Evolutionary conservation across 2,329 filamentous ascomycete genomes (phyloP).

Genomic region (Colletotrichum plurivorum): DNA sequence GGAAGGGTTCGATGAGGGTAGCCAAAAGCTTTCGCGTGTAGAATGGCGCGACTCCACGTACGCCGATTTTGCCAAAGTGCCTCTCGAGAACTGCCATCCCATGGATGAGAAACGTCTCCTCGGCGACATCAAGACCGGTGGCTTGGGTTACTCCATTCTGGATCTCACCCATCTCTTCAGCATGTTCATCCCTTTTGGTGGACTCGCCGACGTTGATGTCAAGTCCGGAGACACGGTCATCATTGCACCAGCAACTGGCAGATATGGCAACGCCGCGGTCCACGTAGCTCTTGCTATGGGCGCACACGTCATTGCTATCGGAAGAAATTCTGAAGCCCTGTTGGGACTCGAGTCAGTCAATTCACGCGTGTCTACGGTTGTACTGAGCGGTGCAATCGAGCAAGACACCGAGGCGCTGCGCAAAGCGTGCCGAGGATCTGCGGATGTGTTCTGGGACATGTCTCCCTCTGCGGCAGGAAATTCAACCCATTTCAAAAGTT

Average conservation of each 20-base stretch:
- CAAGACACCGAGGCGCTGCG: constrained; percentile 49
- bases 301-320: constrained; percentile 66
- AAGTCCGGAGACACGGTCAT: constrained; percentile 64
- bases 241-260: constrained; percentile 65
- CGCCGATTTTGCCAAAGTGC: constrained; percentile 47
- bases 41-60: constrained; percentile 51
- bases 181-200: constrained; percentile 60
- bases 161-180: constrained; percentile 56
- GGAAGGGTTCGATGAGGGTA: constrained; percentile 43
- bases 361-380: constrained; percentile 52
- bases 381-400: constrained; percentile 55
- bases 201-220: constrained; percentile 57
- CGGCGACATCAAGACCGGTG: constrained; percentile 1
- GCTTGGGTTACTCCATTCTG: constrained; percentile 55
- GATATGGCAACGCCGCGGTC: constrained; percentile 63
- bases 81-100: constrained; percentile 51
- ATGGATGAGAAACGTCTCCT: constrained; percentile 48
- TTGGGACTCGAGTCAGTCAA: constrained; percentile 47
- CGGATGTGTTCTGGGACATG: constrained; percentile 16
- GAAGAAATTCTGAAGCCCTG: constrained; percentile 55
- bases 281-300: constrained; percentile 64
- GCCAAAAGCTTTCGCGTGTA: constrained; percentile 44
- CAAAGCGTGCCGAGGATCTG: neutral
- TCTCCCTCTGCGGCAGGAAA: constrained; percentile 7
- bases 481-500: constrained; percentile 9